Conservation (phyloP, 441 rosid genomes). For the Populus hybrid region DNA sequence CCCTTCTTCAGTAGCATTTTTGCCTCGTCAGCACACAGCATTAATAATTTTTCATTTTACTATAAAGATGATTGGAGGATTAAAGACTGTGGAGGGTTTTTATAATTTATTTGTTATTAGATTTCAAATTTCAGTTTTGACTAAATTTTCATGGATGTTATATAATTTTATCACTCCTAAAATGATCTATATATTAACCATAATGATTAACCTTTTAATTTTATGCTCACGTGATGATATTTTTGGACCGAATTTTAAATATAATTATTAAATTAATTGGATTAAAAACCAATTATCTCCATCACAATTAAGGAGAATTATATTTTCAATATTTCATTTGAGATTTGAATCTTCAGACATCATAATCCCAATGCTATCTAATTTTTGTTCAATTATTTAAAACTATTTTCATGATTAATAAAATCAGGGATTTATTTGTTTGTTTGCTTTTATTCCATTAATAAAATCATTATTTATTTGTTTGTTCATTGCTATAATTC, state of each 20-base stretch:
- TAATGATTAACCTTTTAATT: background rate
- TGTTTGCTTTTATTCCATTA: too few species aligned
- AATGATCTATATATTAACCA: background rate
- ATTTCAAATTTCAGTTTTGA: background rate
- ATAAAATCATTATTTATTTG: too few species aligned
- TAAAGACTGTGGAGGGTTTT: too few species aligned
- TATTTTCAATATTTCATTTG: background rate
- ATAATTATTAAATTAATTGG: too few species aligned
- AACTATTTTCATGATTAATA: too few species aligned
- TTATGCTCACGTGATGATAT: background rate
- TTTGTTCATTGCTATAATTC: too few species aligned
- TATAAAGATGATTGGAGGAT: background rate
- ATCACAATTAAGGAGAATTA: too few species aligned
- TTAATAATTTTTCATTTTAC: background rate
- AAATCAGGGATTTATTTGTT: too few species aligned
- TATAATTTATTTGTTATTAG: background rate
- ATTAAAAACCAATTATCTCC: background rate
- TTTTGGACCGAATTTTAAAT: too few species aligned
- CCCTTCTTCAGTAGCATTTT: background rate
- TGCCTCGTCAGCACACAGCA: background rate
- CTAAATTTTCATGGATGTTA: background rate
- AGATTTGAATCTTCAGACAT: background rate
- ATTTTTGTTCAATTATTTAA: too few species aligned
- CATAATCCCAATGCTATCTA: background rate
- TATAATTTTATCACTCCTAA: background rate